Evolutionary conservation across 805 yeast genomes (phyloP), one percentile per base, ranked within the genome.

Genomic region (Candida alai): DNA sequence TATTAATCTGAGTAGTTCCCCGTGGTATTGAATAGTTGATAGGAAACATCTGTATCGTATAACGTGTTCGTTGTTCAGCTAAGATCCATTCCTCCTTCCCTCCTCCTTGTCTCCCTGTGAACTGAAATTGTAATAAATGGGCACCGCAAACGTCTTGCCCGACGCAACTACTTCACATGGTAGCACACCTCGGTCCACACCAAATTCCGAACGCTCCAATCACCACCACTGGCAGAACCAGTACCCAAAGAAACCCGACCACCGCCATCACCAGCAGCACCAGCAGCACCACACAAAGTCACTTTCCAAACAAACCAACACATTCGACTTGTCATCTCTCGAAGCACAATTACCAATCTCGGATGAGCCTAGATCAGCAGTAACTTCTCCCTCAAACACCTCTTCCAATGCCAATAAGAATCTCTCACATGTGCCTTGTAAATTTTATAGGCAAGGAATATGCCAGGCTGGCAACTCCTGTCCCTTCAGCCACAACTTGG

Each of bases 391-490:
- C 22, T 20, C 44, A 6, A 25, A 25, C 23, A 22, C 45, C 10
- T 18, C 45, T 18, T 30, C 41, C 7, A 38, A 26, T 7, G 33
- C 40, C 14, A 51, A 40, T 26, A 59, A 62, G 65, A 87, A 84
- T 51, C 72, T 86, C 29, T 80, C 94, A 30, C 98, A 90, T 58
- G 97, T 90, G 19, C 98, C 98, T 3, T 90, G 98, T 60, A 90
- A 90, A 63, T 90, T 90, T 65, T 90, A 70, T 58, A 70, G 76
- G 38, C 96, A 89, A 56, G 97, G 97, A 1, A 77, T 84, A 12
- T 90, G 98, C 58, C 97, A 89, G 58, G 97, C 97, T 1, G 97
- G 97, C 9, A 69, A 66, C 33, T 70, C 90, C 1, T 90, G 98
- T 57, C 96, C 96, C 2, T 90, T 90, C 54, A 80, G 93, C 21